Evolutionary conservation across 345 rosid species (phyloP).

Genomic region (Eucalyptus regnans): DNA sequence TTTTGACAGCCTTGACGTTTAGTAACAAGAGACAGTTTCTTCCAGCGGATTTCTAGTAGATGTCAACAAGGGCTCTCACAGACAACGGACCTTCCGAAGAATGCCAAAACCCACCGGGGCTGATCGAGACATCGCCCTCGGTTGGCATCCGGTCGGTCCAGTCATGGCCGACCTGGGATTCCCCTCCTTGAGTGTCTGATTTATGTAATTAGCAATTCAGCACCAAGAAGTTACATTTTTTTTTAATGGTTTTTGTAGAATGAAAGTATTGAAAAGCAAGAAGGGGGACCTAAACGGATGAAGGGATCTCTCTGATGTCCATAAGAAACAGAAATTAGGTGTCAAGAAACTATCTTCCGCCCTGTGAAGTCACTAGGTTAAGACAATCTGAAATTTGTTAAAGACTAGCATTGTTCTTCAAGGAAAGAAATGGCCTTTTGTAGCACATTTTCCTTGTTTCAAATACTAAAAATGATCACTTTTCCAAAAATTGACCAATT

Average conservation of each 20-base stretch:
- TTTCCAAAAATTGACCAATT: not conserved
- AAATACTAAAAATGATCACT: not conserved
- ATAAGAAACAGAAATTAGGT: not conserved
- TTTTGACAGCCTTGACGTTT: slow-evolving; percentile 24
- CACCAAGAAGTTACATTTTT: not conserved
- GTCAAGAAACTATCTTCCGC: not conserved
- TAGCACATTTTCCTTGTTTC: not conserved
- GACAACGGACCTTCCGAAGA: slow-evolving; percentile 63
- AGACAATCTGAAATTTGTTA: not conserved
- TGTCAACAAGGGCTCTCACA: slow-evolving; percentile 46
- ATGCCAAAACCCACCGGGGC: slow-evolving; percentile 96
- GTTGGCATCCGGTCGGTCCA: slow-evolving; percentile 46
- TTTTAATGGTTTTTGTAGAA: not conserved
- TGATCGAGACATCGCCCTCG: slow-evolving; percentile 82
- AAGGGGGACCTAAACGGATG: not conserved
- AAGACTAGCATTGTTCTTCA: not conserved
- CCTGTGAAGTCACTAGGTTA: not conserved
- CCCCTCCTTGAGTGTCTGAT: slow-evolving; percentile 44
- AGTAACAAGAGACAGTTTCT: slow-evolving; percentile 65
- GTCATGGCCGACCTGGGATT: slow-evolving; percentile 48
- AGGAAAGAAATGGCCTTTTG: not conserved
- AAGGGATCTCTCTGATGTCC: not conserved
- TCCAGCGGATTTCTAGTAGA: slow-evolving; percentile 70
- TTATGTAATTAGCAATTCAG: not conserved
- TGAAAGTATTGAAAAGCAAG: not conserved